These are phyloP conservation scores for Epichloe sibirici DNA, from an alignment of 2,329 filamentous ascomycete genomes.

Conservation along the genomic window DNA sequence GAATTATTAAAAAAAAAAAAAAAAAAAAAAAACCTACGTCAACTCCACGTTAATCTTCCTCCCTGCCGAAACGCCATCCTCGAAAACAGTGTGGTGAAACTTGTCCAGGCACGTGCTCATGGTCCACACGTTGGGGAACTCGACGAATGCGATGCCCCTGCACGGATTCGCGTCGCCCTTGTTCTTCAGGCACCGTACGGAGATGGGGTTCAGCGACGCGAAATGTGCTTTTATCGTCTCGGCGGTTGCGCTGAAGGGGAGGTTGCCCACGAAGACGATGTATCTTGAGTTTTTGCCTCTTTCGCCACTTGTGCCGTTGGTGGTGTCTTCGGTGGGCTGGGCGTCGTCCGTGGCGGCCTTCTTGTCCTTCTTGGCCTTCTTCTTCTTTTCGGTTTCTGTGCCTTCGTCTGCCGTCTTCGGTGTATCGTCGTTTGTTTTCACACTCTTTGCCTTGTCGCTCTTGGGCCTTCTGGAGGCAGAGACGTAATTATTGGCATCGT, in stretches of 20 bases:
- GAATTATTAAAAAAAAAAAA: background rate
- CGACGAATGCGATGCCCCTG: slow-evolving; percentile 75
- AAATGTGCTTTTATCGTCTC: slow-evolving; percentile 65
- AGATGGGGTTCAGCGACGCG: slow-evolving; percentile 43
- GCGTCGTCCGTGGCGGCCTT: slow-evolving; percentile 9
- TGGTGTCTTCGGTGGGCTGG: slow-evolving; percentile 4
- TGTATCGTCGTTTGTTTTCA: background rate
- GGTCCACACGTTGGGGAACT: slow-evolving; percentile 74
- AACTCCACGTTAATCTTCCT: slow-evolving; percentile 88
- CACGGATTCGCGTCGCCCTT: slow-evolving; percentile 47
- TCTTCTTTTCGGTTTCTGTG: slow-evolving; percentile 22
- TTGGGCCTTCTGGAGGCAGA: slow-evolving; percentile 12
- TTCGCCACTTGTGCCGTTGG: slow-evolving; percentile 6
- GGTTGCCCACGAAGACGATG: slow-evolving; percentile 51
- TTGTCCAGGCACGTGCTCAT: slow-evolving; percentile 90
- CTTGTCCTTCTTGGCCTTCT: slow-evolving; percentile 7
- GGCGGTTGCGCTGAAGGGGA: slow-evolving; percentile 71
- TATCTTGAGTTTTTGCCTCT: slow-evolving; percentile 16
- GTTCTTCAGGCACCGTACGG: slow-evolving; percentile 56
- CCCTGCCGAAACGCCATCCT: slow-evolving; percentile 38
- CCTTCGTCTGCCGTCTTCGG: slow-evolving; percentile 8
- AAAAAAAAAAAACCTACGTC: slow-evolving; percentile 44
- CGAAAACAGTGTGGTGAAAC: slow-evolving; percentile 76
- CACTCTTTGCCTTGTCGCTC: slow-evolving; percentile 7
- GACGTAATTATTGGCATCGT: slow-evolving; percentile 6